Evolutionary conservation across 495 filamentous ascomycete species (phyloP), one percentile per base, ranked within the genome.

Genomic region (Sporormia fimetaria): DNA sequence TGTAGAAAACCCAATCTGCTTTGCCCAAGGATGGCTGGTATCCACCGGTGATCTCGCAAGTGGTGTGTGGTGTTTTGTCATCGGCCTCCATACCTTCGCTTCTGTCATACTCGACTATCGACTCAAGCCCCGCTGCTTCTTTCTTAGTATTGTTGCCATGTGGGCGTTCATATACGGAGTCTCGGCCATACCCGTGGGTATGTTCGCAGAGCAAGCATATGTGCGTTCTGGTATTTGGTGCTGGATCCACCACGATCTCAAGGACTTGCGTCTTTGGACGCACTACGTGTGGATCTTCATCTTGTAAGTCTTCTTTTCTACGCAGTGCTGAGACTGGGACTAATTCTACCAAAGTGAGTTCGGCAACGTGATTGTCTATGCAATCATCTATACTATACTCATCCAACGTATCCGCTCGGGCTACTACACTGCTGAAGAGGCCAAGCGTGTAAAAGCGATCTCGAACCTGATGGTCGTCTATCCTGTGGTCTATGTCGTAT

Each of bases 211-310:
- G 12, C 32, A 49, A 1, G 4, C 46, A n/a, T 54, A 54, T 37
- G 51, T 54, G 24, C 51, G 51, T 3, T 27, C 45, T 35, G 51
- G 51, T 4, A 18, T 44, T 21, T 54, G 51, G 51, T 54, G 51
- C 32, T 54, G 51, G 51, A 42, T 54, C n/a, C 40, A 54, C 32
- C 51, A 54, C 9, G 31, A 49, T 24, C 33, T 49, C n/a, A 16
- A 24, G 7, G 30, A 45, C 25, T 33, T 54, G 2, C 80, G 80
- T 48, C 69, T 87, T 0, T 74, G 72, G 67, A 71, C 78, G 14
- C 82, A 87, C 49, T 87, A 87, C 52, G 67, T 86, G 45, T 86
- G 77, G 71, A 83, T 86, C 57, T 84, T 86, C 59, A 53, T 83
- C 27, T 65, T 70, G 5, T 7, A 20, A 15, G 5, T 15, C n/a